These are phyloP conservation scores for Trichoderma asperelloides DNA, from an alignment of 495 filamentous ascomycete species.

Conservation along the genomic window DNA sequence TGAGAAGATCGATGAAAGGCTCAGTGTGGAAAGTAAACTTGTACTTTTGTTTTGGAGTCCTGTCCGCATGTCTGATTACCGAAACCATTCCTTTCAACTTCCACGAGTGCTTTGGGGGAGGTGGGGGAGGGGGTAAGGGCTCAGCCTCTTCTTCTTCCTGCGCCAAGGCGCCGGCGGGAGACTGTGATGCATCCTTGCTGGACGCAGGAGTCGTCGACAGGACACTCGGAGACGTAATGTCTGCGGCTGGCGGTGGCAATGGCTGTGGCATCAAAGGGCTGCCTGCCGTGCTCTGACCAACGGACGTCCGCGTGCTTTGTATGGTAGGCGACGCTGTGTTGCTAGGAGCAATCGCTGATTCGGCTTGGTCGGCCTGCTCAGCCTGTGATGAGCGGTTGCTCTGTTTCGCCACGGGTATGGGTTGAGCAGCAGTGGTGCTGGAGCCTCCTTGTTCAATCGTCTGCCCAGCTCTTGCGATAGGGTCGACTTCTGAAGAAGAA, in stretches of 20 bases:
- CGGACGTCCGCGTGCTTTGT: neutral
- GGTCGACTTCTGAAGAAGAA: slow-evolving; percentile 35
- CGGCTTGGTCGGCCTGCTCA: neutral
- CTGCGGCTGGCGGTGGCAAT: neutral
- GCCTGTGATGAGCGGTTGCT: neutral
- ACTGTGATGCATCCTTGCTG: neutral
- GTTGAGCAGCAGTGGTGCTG: neutral
- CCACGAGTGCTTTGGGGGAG: slow-evolving; percentile 91
- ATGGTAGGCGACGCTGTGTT: neutral
- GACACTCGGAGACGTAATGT: slow-evolving; percentile 21
- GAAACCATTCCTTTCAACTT: slow-evolving; percentile 98
- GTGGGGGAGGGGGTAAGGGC: slow-evolving; percentile 50
- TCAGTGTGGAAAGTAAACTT: slow-evolving; percentile 98
- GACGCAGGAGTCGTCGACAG: slow-evolving; percentile 22
- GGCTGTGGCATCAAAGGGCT: slow-evolving; percentile 1
- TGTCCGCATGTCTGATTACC: slow-evolving; percentile 90
- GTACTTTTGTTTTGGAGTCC: slow-evolving; percentile 97
- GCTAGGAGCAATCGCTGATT: neutral
- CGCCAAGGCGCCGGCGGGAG: neutral
- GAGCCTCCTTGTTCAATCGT: slow-evolving; percentile 4
- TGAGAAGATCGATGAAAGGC: slow-evolving; percentile 88
- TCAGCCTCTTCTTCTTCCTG: slow-evolving; percentile 18
- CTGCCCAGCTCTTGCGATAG: slow-evolving; percentile 24
- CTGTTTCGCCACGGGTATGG: neutral
- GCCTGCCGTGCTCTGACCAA: neutral